Evolutionary conservation across 768 basidiomycete species (phyloP), one percentile per base, ranked within the genome.

Genomic region (Grammothele lineata): DNA sequence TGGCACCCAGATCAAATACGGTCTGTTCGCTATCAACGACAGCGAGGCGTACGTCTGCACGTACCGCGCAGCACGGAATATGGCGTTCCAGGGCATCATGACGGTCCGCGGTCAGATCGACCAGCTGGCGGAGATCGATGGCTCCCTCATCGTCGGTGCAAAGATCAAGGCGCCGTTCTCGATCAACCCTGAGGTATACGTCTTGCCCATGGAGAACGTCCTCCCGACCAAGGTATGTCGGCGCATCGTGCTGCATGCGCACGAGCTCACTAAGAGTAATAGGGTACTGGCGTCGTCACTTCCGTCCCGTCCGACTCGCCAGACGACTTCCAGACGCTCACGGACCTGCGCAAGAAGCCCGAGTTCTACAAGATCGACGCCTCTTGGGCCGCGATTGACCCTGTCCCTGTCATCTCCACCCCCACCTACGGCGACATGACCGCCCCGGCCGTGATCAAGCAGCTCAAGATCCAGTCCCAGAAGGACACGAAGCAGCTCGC

Each of bases 291-390:
- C 52, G 92, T 99, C 24, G 96, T 99, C 58, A 96, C 94, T 4
- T 98, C 92, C 33, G 94, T 96, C 5, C 94, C 96, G 0, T 96
- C 96, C 7, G 96, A 99, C 64, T 98, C 96, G 4, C 96, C 96
- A 3, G 96, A 98, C 63, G 96, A 99, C 63, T 98, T 81, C 67
- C 80, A 82, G 55, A 95, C 92, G 4, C 73, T 92, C 42, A 81
- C 81, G 58, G 95, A 98, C 61, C 75, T 99, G 24, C 86, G 87
- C 60, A 98, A 97, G 70, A 99, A 99, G 68, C 79, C 94, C 38
- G 92, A 92, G 43, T 94, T 85, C 70, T 99, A 97, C 77, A 89
- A 91, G 62, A 92, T 99, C 57, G 81, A 95, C 54, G 83, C 92
- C 4, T 70, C 78, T 19, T 99, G 95, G 95, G 83, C 80, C 4